A percentile compares a stretch with the other conserved stretches of the same genome.
Conservation (phyloP, 2,329 filamentous ascomycete genomes). For the Lachnellula arida region DNA sequence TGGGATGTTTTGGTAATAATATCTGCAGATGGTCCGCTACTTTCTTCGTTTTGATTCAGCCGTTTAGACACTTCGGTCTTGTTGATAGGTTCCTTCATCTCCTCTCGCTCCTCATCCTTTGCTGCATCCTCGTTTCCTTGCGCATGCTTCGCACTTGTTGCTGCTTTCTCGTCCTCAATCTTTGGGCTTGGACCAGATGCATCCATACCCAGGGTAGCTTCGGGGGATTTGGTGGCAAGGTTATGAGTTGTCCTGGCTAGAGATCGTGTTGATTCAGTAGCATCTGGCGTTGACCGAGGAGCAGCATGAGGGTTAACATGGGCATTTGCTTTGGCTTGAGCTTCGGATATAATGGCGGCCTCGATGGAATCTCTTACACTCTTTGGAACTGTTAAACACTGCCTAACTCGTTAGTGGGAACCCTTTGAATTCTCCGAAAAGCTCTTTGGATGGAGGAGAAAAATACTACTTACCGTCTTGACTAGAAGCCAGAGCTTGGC, state of each 20-base stretch:
- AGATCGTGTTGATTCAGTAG: neutral
- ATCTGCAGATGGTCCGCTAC: no score
- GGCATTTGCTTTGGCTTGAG: neutral
- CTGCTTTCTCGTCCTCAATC: neutral
- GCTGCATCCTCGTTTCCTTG: neutral
- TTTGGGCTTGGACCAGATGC: neutral
- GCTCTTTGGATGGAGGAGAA: neutral
- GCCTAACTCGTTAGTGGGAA: no score
- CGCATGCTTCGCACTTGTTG: neutral
- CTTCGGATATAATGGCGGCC: neutral
- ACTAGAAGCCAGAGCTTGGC: neutral
- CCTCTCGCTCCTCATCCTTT: neutral
- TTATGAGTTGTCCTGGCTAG: neutral
- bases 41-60: no score
- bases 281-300: neutral
- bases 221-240: neutral
- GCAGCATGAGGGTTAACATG: neutral
- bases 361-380: no score
- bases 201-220: neutral
- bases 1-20: neutral
- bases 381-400: no score
- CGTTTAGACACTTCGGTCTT: neutral
- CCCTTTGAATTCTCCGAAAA: no score
- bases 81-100: neutral
- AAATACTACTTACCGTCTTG: conserved; percentile 3